Base-by-base conservation (phyloP, 2,329 filamentous ascomycete species). In the Coniochaeta sp. region DNA sequence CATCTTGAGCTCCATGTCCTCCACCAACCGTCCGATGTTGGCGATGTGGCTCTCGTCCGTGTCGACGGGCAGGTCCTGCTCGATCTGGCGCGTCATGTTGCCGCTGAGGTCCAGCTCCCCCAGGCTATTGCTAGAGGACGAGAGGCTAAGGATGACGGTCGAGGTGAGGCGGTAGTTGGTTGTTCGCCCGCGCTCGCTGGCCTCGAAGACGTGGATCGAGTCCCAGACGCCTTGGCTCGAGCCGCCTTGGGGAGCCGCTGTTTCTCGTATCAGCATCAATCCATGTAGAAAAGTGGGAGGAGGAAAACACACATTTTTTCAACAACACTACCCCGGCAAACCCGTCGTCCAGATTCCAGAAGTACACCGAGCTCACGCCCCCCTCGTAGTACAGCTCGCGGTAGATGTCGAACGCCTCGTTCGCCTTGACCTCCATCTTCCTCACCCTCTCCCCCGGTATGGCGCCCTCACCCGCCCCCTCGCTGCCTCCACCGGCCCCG, bases 1-100 rank as follows among this genome's bases (percentile, higher is more conserved):
- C 94, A 99, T 97, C 79, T 96, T 96, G 67, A 96, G 83, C 75
- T 99, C 94, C 94, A 99, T 97, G 70, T 99, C 94, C 77, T 99
- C 94, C 50, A 99, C 91, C 65, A 99, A 78, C 57, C 86, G 81
- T 53, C 94, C 94, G 55, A 97, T 89, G 71, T 99, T 99, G 61
- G 88, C 89, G 61, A 99, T 94, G 75, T 99, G 94, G 68, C 87
- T 90, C 60, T 87, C 86, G 70, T 97, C 92, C 63, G 86, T 87
- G 60, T 95, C 90, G 32, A 96, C 89, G 8, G 89, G 83, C 66
- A 96, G 77, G 70, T 97, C 91, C 64, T 88, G 83, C 75, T 99
- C 92, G 50, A 96, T 83, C 76, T 99, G 94, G 56, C 94, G 83
- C 53, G 94, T 97, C 91, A 99, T 94, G 76, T 97, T 97, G 59